Evolutionary conservation across 352 stramenopile species (phyloP).

Genomic region (Globisporangium cylindrosporum): DNA sequence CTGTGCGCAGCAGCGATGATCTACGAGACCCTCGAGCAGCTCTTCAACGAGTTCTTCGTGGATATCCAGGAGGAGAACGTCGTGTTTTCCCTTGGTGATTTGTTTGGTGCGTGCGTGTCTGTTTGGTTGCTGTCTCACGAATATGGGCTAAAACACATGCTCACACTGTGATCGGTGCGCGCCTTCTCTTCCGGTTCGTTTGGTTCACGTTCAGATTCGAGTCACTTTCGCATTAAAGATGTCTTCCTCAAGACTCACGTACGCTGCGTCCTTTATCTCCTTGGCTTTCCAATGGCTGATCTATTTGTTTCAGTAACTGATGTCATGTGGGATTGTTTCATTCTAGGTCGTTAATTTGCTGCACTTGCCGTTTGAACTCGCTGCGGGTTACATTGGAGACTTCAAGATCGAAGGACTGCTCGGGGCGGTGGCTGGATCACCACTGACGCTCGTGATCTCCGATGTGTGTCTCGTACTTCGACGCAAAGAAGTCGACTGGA

Average conservation of each 20-base stretch:
- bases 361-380: slow-evolving; percentile 63
- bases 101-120: slow-evolving; percentile 52
- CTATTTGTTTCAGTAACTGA: not conserved
- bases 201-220: slow-evolving; percentile 36
- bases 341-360: slow-evolving; percentile 57
- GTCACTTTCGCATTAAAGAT: slow-evolving; percentile 57
- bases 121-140: not conserved
- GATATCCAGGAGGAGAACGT: slow-evolving; percentile 54
- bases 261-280: not conserved
- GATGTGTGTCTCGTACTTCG: slow-evolving; percentile 64
- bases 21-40: slow-evolving; percentile 47
- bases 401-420: slow-evolving; percentile 61
- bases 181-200: not conserved
- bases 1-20: slow-evolving; percentile 28
- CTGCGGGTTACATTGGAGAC: slow-evolving; percentile 64
- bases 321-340: not conserved
- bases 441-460: slow-evolving; percentile 46
- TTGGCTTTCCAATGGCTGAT: not conserved
- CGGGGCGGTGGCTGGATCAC: slow-evolving; percentile 52
- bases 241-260: slow-evolving; percentile 67
- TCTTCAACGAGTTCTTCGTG: slow-evolving; percentile 67
- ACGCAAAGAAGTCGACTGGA: slow-evolving; percentile 56
- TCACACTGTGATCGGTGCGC: not conserved
- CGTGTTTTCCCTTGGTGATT: slow-evolving; percentile 64
- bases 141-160: not conserved